Percentiles rank a stretch among this genome's conserved stretches.
phyloP scores from a whole-genome alignment of 78 protist species.

The Blattamonas nauphoetae region DNA sequence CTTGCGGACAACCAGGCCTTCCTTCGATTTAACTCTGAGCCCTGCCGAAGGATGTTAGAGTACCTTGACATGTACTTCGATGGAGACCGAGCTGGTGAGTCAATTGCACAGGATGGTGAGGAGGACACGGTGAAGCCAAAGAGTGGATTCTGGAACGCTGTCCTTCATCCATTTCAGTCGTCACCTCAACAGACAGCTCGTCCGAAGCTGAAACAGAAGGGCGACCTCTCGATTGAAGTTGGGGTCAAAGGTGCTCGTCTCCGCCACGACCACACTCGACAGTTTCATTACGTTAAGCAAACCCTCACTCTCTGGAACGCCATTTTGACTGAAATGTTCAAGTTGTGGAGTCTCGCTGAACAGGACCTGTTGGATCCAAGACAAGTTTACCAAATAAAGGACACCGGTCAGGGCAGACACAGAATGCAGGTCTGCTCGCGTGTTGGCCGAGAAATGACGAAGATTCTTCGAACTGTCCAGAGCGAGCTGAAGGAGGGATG shows the following conservation, averaged over 20 bases:
- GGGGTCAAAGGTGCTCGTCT: not conserved
- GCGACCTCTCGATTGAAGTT: not conserved
- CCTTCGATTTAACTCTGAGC: not conserved
- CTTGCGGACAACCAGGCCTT: not conserved
- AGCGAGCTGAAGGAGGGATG: slow-evolving; percentile 10
- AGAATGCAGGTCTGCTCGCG: slow-evolving; percentile 15
- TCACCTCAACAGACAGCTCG: not conserved
- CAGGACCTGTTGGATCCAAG: slow-evolving; percentile 11
- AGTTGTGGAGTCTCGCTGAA: slow-evolving; percentile 9
- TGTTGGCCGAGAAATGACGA: slow-evolving; percentile 8
- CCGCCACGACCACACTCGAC: not conserved
- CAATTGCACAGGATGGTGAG: not conserved
- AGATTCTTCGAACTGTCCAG: slow-evolving; percentile 4
- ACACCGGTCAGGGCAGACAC: slow-evolving; percentile 48
- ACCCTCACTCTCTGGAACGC: not conserved
- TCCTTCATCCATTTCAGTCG: not conserved
- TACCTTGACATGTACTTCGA: not conserved
- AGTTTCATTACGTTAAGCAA: slow-evolving; percentile 4
- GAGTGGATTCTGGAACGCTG: not conserved
- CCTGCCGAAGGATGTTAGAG: not conserved
- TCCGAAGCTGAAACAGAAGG: not conserved
- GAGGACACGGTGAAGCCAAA: not conserved
- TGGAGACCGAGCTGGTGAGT: not conserved
- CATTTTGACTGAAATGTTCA: not conserved
- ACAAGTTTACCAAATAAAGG: slow-evolving; percentile 13